Conservation (phyloP, 257 asterid species). For the Fraxinus americana region DNA sequence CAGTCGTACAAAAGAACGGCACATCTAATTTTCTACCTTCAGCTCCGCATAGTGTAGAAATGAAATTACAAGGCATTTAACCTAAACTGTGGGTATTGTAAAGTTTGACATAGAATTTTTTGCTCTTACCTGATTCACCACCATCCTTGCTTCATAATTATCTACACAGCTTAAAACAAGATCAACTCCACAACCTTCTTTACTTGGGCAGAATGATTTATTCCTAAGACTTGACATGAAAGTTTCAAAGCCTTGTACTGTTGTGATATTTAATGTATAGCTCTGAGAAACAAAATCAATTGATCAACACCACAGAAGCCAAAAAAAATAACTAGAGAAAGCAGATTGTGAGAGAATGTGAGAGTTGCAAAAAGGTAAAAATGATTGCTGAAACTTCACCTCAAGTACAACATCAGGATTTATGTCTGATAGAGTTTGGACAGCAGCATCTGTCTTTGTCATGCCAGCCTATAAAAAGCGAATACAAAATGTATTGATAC, state of each 20-base stretch:
- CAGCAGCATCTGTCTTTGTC: slow-evolving; percentile 99
- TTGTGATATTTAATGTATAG: slow-evolving; percentile 93
- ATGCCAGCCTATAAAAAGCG: slow-evolving; percentile 65
- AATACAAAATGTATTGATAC: slow-evolving; percentile 23
- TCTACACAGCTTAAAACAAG: slow-evolving; percentile 97
- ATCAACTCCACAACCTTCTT: slow-evolving; percentile 84
- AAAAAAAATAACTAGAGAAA: slow-evolving; percentile 5
- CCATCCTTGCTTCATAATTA: slow-evolving; percentile 99
- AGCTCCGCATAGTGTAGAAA: slow-evolving; percentile 2
- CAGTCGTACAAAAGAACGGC: slow-evolving; percentile 15
- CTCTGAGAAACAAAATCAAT: slow-evolving; percentile 56
- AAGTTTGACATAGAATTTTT: slow-evolving; percentile 13
- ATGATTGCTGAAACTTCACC: slow-evolving; percentile 47
- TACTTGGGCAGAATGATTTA: slow-evolving; percentile 65
- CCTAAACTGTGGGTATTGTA: slow-evolving; percentile 5
- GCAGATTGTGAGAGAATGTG: not conserved
- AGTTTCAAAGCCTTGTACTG: slow-evolving; percentile 92
- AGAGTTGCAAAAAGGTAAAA: slow-evolving; percentile 11
- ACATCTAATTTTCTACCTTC: slow-evolving; percentile 15
- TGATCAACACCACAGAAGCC: slow-evolving; percentile 24
- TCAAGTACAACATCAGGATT: slow-evolving; percentile 98
- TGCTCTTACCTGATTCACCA: slow-evolving; percentile 85
- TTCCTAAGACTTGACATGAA: slow-evolving; percentile 81
- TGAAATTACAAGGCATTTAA: slow-evolving; percentile 20
- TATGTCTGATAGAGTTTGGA: slow-evolving; percentile 90